Evolutionary conservation across 306 rosid genomes (phyloP).

Genomic region (Crataegus laevigata): DNA sequence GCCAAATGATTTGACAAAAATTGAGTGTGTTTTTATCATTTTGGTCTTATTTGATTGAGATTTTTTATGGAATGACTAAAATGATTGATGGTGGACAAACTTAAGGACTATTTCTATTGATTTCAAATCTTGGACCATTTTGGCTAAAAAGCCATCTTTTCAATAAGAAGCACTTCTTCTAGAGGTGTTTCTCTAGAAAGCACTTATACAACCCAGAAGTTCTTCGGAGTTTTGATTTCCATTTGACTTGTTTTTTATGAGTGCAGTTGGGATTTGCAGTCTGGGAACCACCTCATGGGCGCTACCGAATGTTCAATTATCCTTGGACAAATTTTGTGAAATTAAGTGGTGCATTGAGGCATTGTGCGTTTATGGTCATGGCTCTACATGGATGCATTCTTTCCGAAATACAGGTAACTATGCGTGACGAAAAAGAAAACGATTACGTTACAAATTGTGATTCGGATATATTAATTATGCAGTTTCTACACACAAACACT

Average conservation of each 20-base stretch:
- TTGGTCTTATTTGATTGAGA: too few relatives aligned
- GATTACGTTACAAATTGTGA: too few relatives aligned
- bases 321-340: conserved; percentile 56
- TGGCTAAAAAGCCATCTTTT: too few relatives aligned
- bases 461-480: not conserved
- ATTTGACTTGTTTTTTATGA: not conserved
- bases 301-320: conserved; percentile 44
- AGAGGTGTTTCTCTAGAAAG: not conserved
- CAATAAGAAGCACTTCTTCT: too few relatives aligned
- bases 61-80: too few relatives aligned
- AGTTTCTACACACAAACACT: not conserved
- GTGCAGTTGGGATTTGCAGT: conserved; percentile 60
- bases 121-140: too few relatives aligned
- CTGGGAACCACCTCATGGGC: conserved; percentile 82
- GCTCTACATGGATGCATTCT: conserved; percentile 71
- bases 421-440: not conserved
- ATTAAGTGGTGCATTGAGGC: conserved; percentile 62
- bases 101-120: too few relatives aligned
- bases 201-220: not conserved
- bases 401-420: conserved; percentile 63
- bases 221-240: not conserved
- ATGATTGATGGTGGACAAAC: too few relatives aligned
- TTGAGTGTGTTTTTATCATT: too few relatives aligned
- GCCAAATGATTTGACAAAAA: too few relatives aligned
- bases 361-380: conserved; percentile 66